Percentiles rank a stretch among this genome's conserved stretches.
These are phyloP conservation scores for Cryptosporidium xiaoi DNA, from an alignment of 169 alveolate species.

Conservation along the genomic window DNA sequence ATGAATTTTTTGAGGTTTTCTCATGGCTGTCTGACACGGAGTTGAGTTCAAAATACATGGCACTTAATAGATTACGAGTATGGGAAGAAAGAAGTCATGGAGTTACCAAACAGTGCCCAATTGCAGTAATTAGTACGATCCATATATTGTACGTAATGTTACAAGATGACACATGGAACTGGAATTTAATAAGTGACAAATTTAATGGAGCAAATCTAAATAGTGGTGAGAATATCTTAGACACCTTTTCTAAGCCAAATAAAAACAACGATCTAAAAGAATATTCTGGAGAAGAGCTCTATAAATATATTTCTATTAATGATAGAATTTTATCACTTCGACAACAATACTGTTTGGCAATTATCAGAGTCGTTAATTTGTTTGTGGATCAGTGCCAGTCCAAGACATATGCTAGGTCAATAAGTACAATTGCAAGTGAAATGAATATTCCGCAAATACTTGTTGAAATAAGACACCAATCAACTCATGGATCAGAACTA, in stretches of 20 bases:
- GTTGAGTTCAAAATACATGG: constrained; percentile 32
- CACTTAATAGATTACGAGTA: constrained; percentile 35
- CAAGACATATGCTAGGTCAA: constrained; percentile 48
- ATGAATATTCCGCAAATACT: constrained; percentile 46
- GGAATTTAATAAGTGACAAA: constrained; percentile 49
- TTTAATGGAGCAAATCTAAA: constrained; percentile 9
- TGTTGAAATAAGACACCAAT: constrained; percentile 67
- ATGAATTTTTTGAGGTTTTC: constrained; percentile 59
- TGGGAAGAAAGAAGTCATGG: constrained; percentile 65
- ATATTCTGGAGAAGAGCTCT: background rate
- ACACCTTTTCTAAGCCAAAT: background rate
- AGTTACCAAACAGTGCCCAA: constrained; percentile 58
- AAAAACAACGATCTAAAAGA: background rate
- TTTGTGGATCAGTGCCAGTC: constrained; percentile 66
- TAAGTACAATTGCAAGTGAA: constrained; percentile 61
- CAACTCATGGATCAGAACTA: constrained; percentile 68
- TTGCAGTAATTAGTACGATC: constrained; percentile 36
- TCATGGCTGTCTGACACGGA: constrained; percentile 33
- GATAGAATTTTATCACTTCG: constrained; percentile 8
- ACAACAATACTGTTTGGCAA: constrained; percentile 35
- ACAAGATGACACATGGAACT: constrained; percentile 55
- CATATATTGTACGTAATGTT: constrained; percentile 51
- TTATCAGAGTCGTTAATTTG: constrained; percentile 35
- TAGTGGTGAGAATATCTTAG: background rate
- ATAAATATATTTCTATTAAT: background rate